Evolutionary conservation across 257 asterid genomes (phyloP), one percentile per base, ranked within the genome.

Genomic region (Voacanga thouarsii): DNA sequence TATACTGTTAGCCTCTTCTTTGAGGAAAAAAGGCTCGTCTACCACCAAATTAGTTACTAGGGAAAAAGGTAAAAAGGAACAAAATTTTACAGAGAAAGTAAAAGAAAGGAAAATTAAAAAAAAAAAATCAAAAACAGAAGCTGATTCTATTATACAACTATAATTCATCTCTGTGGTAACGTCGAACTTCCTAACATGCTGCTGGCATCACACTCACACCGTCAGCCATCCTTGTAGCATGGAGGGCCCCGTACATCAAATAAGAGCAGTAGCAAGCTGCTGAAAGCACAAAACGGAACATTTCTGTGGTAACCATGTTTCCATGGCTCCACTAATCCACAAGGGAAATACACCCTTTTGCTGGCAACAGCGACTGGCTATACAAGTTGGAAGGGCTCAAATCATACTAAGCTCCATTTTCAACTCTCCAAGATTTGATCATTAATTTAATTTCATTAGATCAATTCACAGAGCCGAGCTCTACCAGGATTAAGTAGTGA

Each of bases 401-500:
- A 64, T 55, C 37, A 41, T 14, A 33, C 28, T 6, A 16, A 61
- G 67, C 71, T 64, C 73, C 59, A 5, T 68, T 30, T 41, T 6
- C 77, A 64, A 10, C 76, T 66, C 50, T 41, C 39, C 15, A 28
- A 24, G 30, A 55, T 47, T 71, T 59, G 39, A 59, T 21, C 47
- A 39, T 2, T 45, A 7, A 30, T 26, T 30, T 33, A 75, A 5
- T 57, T 69, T 70, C 80, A 87, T 78, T 84, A 75, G 69, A 63
- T 84, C 89, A 84, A 45, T 51, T 87, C 90, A 80, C 97, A 93
- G 68, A 95, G 81, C 79, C 98, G 93, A 57, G 96, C 88, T 88
- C 87, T 89, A 61, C 98, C 99, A 47, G 98, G 99, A 87, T 95
- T 95, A 76, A 95, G 96, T 30, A 87, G 91, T 43, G 98, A 89